Conservation (phyloP, 1,284 basidiomycete genomes). For the Puccinia triticina region DNA sequence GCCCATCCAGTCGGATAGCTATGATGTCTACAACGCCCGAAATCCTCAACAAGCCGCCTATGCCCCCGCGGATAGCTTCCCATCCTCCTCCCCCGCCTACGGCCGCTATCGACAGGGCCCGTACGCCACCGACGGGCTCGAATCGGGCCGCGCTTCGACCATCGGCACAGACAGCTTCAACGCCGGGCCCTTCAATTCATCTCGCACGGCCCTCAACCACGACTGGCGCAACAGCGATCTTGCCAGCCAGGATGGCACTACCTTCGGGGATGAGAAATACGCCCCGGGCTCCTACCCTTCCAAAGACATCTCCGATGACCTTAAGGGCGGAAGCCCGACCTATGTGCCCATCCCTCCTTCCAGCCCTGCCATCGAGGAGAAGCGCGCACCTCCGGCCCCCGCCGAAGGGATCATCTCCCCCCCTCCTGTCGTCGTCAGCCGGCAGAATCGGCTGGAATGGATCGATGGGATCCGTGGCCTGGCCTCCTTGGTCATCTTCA, state of each 20-base stretch:
- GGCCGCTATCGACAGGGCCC: constrained; percentile 58
- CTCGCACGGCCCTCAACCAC: constrained; percentile 59
- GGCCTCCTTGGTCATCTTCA: constrained; percentile 61
- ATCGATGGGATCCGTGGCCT: constrained; percentile 62
- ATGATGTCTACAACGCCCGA: constrained; percentile 33
- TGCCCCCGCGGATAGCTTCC: constrained; percentile 25
- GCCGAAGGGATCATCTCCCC: constrained; percentile 49
- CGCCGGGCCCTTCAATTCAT: constrained; percentile 56
- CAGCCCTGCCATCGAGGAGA: constrained; percentile 56
- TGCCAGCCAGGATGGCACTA: constrained; percentile 59
- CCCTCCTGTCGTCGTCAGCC: constrained; percentile 57
- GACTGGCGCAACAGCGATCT: constrained; percentile 59
- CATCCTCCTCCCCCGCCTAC: constrained; percentile 39
- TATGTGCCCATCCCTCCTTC: constrained; percentile 55
- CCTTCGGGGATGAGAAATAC: constrained; percentile 51
- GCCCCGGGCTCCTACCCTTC: constrained; percentile 25
- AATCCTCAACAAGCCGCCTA: constrained; percentile 17
- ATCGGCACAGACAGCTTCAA: constrained; percentile 57
- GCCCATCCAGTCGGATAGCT: constrained; percentile 30
- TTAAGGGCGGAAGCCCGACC: constrained; percentile 53
- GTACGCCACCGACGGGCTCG: constrained; percentile 57
- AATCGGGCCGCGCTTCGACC: constrained; percentile 58
- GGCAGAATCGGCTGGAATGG: constrained; percentile 61
- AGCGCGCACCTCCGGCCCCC: constrained; percentile 46
- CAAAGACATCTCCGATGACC: constrained; percentile 54